A percentile compares a stretch with the other conserved stretches of the same genome.
Evolutionary conservation across 2,329 filamentous ascomycete species (phyloP).

Genomic region (Penicillium fuscoglaucum): DNA sequence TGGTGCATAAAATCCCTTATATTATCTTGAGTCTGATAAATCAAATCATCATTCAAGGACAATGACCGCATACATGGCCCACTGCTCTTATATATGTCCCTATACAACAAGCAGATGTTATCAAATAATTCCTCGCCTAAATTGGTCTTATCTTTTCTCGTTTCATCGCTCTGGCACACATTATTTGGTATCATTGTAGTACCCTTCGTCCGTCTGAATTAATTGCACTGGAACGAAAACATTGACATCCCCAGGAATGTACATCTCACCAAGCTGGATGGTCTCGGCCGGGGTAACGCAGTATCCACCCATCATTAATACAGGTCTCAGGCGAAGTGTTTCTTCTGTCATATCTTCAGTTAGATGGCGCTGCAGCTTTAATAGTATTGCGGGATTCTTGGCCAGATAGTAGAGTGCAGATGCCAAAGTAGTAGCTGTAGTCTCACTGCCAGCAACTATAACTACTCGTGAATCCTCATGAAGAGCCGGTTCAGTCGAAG

Average conservation of each 20-base stretch:
- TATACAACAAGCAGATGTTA: background rate
- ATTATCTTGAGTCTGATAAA: background rate
- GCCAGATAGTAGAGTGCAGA: conserved; percentile 8
- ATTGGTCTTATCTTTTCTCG: conserved; percentile 14
- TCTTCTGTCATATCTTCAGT: conserved; percentile 7
- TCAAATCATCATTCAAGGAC: background rate
- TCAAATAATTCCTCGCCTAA: too few relatives aligned
- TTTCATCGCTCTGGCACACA: conserved; percentile 38
- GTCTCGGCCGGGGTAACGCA: conserved; percentile 38
- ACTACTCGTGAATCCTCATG: conserved; percentile 11
- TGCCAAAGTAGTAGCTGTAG: conserved; percentile 9
- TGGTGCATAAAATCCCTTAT: background rate
- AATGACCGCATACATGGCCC: background rate
- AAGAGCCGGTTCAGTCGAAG: conserved; percentile 25
- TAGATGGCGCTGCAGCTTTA: conserved; percentile 4
- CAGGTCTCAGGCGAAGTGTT: conserved; percentile 38
- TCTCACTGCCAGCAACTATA: conserved; percentile 15
- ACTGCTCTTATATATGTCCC: background rate
- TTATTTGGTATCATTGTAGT: conserved; percentile 18
- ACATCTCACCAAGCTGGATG: conserved; percentile 20
- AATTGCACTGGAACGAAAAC: conserved; percentile 23
- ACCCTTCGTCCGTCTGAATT: conserved; percentile 30
- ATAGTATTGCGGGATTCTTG: background rate
- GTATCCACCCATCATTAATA: conserved; percentile 29
- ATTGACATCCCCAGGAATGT: conserved; percentile 4